Evolutionary conservation across 148 eudicot genomes (phyloP).

Genomic region (Rhododendron ferrugineum): DNA sequence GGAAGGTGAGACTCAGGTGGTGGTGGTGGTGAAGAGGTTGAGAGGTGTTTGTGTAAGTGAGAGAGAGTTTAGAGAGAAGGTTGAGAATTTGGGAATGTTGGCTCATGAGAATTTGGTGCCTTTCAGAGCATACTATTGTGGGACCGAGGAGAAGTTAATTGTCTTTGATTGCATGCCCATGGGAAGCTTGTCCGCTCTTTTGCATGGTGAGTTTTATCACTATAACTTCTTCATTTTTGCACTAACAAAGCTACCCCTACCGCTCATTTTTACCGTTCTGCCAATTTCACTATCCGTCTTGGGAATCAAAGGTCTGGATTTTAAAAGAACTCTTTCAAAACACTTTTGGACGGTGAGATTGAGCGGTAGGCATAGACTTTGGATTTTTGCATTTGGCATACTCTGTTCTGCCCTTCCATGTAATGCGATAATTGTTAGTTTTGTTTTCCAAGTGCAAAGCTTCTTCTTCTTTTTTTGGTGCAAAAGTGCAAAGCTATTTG

Average conservation of each 20-base stretch:
- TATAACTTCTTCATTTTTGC: neutral
- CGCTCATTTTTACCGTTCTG: too few species aligned
- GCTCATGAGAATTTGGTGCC: constrained; percentile 40
- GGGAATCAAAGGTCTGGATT: too few species aligned
- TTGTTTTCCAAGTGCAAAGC: neutral
- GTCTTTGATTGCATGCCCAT: constrained; percentile 30
- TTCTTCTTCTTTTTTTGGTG: too few species aligned
- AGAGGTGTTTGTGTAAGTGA: constrained; percentile 26
- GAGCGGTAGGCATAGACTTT: too few species aligned
- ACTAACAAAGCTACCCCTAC: too few species aligned
- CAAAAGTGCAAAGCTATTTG: neutral
- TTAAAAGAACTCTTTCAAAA: too few species aligned
- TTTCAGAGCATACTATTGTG: constrained; percentile 29
- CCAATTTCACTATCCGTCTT: too few species aligned
- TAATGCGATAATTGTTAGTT: neutral
- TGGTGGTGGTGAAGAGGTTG: constrained; percentile 42
- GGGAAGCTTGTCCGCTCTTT: constrained; percentile 32
- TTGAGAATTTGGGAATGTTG: constrained; percentile 26
- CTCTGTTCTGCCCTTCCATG: neutral
- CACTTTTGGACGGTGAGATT: too few species aligned
- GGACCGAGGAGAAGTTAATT: constrained; percentile 40
- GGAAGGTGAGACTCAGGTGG: constrained; percentile 7
- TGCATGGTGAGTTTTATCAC: constrained; percentile 29
- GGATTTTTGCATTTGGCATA: neutral
- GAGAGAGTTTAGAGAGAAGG: constrained; percentile 22